Conservation (phyloP, 768 basidiomycete species). For the Thelephora aurantiotincta region DNA sequence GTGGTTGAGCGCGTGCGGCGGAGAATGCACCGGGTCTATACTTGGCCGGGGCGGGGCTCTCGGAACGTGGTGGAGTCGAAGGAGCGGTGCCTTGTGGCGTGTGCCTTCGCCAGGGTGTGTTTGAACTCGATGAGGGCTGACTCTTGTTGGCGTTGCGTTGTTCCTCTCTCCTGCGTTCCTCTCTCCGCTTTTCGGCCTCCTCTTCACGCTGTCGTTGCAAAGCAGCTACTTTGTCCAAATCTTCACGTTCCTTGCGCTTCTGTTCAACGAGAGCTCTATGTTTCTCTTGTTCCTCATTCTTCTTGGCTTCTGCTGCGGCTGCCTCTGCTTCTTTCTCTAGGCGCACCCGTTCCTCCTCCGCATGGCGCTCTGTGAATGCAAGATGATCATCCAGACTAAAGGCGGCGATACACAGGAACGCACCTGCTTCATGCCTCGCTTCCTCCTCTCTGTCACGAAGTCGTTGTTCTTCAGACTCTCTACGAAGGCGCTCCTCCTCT, state of each 20-base stretch:
- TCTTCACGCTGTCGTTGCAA: slow-evolving; percentile 51
- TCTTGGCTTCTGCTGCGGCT: slow-evolving; percentile 37
- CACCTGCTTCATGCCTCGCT: slow-evolving; percentile 1
- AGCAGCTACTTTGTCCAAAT: slow-evolving; percentile 38
- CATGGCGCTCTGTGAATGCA: slow-evolving; percentile 28
- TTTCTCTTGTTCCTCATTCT: slow-evolving; percentile 51
- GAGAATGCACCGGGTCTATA: slow-evolving; percentile 28
- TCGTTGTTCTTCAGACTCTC: slow-evolving; percentile 6
- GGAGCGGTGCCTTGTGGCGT: slow-evolving; percentile 15
- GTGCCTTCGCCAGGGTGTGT: background rate
- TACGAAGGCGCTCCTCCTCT: slow-evolving; percentile 22
- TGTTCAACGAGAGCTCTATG: slow-evolving; percentile 32
- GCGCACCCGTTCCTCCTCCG: slow-evolving; percentile 34
- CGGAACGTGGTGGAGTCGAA: slow-evolving; percentile 32
- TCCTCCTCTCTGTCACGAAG: background rate
- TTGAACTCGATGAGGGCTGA: too few species aligned
- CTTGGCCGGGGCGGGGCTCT: slow-evolving; percentile 38
- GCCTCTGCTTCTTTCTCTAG: slow-evolving; percentile 28
- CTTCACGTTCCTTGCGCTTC: slow-evolving; percentile 37
- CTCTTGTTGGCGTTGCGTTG: slow-evolving; percentile 6
- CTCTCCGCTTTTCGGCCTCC: slow-evolving; percentile 40
- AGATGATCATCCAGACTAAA: background rate
- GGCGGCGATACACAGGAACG: background rate
- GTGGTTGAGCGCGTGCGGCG: slow-evolving; percentile 1
- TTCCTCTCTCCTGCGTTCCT: slow-evolving; percentile 19